phyloP scores from a whole-genome alignment of 768 basidiomycete genomes.

The Leccinum arenicola region DNA sequence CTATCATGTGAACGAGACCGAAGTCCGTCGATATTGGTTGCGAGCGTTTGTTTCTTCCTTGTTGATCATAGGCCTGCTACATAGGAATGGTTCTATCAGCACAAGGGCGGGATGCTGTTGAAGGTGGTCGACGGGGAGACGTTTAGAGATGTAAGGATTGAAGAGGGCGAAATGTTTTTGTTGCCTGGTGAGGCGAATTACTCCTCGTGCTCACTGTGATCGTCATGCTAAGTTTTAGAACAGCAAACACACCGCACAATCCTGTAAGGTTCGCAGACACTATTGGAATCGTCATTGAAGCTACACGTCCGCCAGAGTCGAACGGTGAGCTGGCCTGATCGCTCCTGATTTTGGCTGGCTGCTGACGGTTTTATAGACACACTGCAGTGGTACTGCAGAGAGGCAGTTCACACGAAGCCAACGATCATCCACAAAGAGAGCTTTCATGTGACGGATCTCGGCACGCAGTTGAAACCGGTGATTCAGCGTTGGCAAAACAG shows the following conservation, averaged over 20 bases:
- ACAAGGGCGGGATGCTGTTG: slow-evolving; percentile 91
- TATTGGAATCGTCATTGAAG: slow-evolving; percentile 88
- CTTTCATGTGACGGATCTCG: slow-evolving; percentile 88
- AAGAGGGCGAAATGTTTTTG: slow-evolving; percentile 96
- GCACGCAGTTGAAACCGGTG: slow-evolving; percentile 89
- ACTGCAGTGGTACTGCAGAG: slow-evolving; percentile 89
- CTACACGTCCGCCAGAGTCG: slow-evolving; percentile 70
- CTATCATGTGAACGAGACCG: slow-evolving; percentile 95
- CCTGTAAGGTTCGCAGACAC: slow-evolving; percentile 90
- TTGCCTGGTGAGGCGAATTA: slow-evolving; percentile 64
- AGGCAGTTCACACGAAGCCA: slow-evolving; percentile 55
- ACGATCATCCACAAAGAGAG: slow-evolving; percentile 80
- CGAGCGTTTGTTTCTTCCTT: background rate
- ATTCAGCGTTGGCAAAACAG: slow-evolving; percentile 81
- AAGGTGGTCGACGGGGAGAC: slow-evolving; percentile 77
- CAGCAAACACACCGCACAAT: slow-evolving; percentile 95
- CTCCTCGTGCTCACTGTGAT: background rate
- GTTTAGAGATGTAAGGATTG: slow-evolving; percentile 85
- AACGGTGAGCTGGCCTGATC: slow-evolving; percentile 50
- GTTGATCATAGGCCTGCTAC: background rate
- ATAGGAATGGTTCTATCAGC: slow-evolving; percentile 97
- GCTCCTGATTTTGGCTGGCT: background rate
- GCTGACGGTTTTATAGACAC: slow-evolving; percentile 54
- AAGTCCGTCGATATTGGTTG: slow-evolving; percentile 44
- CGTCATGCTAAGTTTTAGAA: background rate